Percentiles rank a stretch among this genome's conserved stretches.
phyloP scores from a whole-genome alignment of 805 yeast species.

The Yamadazyma akitaensis region DNA sequence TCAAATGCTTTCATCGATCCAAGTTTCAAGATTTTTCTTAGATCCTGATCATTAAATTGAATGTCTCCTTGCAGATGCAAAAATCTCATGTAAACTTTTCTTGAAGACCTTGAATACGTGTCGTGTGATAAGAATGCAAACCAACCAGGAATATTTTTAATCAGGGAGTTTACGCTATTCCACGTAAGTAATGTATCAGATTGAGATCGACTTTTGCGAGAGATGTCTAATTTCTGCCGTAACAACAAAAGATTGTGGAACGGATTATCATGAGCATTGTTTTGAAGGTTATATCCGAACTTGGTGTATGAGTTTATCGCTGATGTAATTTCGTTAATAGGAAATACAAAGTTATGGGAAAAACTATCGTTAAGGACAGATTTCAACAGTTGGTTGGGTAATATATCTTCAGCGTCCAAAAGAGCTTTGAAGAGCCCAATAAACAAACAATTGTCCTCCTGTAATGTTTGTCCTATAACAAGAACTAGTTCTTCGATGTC shows the following conservation, averaged over 20 bases:
- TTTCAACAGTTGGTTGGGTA: slow-evolving; percentile 9
- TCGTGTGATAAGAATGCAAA: slow-evolving; percentile 4
- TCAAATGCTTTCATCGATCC: background rate
- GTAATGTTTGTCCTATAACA: slow-evolving; percentile 18
- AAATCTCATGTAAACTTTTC: background rate
- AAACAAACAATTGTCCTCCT: slow-evolving; percentile 16
- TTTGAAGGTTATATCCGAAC: background rate
- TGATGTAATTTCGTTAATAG: background rate
- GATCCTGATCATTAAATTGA: slow-evolving; percentile 9
- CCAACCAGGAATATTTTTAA: slow-evolving; percentile 6
- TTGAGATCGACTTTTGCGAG: background rate
- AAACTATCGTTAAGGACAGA: slow-evolving; percentile 8
- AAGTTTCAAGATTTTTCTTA: background rate
- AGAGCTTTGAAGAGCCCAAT: slow-evolving; percentile 28
- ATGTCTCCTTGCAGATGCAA: background rate
- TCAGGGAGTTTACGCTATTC: background rate
- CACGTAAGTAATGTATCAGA: background rate
- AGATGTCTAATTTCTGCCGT: background rate
- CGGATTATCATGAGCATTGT: background rate
- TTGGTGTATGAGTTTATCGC: background rate
- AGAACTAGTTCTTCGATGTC: slow-evolving; percentile 39
- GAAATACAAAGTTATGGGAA: slow-evolving; percentile 7
- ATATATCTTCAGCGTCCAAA: slow-evolving; percentile 10
- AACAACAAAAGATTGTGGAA: background rate
- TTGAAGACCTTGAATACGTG: background rate